Evolutionary conservation across 768 basidiomycete genomes (phyloP), one percentile per base, ranked within the genome.

Genomic region (Tylopilus balloui): DNA sequence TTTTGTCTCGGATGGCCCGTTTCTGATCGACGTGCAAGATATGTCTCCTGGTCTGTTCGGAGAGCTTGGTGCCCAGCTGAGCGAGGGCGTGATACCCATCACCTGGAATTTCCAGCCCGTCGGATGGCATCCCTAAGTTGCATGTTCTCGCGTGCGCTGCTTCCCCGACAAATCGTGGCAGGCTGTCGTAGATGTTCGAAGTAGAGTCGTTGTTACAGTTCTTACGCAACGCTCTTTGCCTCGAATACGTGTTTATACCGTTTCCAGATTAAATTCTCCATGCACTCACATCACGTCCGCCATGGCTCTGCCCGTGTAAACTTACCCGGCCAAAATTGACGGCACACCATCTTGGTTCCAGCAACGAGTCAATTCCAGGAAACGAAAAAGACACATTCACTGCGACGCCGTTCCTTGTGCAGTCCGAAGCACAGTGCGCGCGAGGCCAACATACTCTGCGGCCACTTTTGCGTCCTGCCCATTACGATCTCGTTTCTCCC

Each of bases 401-500:
- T n/a, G 13, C 41, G 39, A 49, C 25, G 39, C 39, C 36, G 42
- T 28, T 14, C 31, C 29, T 21, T 52, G 62, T 42, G 71, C 73
- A 64, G 76, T 72, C 39, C 64, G 67, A 44, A 95, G 60, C 23
- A 95, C 89, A 42, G 70, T 74, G 38, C 81, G 74, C 10, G 88
- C 87, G 38, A 93, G 71, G 41, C 71, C 68, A 39, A 86, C 73
- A 56, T 86, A 92, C 68, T 85, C 84, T 23, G 59, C 66, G 8
- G 78, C 84, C 27, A 57, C 68, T 37, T 62, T 63, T 7, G 65
- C 60, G 40, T 79, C 78, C 23, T 68, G 67, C 21, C 76, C 79
- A 56, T 82, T 78, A 19, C 69, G 75, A 61, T 82, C 84, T 10
- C 80, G 73, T 60, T 84, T 84, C 65, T 92, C 86, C 88, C 87